A percentile compares a stretch with the other conserved stretches of the same genome.
Conservation (phyloP, 78 protist genomes). For the Dictyostelium capitatum region DNA sequence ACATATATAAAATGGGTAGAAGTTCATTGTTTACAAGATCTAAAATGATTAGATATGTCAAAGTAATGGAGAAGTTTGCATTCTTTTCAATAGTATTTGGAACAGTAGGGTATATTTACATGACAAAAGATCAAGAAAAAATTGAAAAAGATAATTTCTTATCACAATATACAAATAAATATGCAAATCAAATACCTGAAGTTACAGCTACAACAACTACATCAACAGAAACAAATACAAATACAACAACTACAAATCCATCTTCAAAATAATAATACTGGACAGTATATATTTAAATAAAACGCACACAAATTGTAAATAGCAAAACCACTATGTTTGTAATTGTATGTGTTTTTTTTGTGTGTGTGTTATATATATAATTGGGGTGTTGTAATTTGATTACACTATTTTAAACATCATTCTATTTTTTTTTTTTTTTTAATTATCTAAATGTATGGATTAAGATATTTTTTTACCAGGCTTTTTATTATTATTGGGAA, state of each 20-base stretch:
- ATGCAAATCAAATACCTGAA: neutral
- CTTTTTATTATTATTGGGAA: too few species aligned
- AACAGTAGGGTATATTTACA: neutral
- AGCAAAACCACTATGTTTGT: neutral
- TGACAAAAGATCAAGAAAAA: neutral
- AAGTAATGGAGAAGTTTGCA: constrained; percentile 23
- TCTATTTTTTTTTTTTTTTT: too few species aligned
- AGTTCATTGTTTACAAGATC: constrained; percentile 30
- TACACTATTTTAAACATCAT: too few species aligned
- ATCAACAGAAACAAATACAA: neutral
- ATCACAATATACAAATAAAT: neutral
- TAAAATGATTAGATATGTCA: constrained; percentile 34
- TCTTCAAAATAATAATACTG: neutral
- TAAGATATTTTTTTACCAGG: too few species aligned
- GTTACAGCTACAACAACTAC: neutral
- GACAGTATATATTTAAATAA: neutral
- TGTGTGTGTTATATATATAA: too few species aligned
- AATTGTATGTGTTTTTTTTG: too few species aligned
- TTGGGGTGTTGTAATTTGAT: too few species aligned
- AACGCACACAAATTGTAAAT: neutral
- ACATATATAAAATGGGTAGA: constrained; percentile 28
- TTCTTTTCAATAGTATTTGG: constrained; percentile 2
- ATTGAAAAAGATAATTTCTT: constrained; percentile 22
- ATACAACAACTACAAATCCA: neutral
- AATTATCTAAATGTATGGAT: too few species aligned